Evolutionary conservation across 345 rosid species (phyloP), one percentile per base, ranked within the genome.

Genomic region (Eutrema yunnanense): DNA sequence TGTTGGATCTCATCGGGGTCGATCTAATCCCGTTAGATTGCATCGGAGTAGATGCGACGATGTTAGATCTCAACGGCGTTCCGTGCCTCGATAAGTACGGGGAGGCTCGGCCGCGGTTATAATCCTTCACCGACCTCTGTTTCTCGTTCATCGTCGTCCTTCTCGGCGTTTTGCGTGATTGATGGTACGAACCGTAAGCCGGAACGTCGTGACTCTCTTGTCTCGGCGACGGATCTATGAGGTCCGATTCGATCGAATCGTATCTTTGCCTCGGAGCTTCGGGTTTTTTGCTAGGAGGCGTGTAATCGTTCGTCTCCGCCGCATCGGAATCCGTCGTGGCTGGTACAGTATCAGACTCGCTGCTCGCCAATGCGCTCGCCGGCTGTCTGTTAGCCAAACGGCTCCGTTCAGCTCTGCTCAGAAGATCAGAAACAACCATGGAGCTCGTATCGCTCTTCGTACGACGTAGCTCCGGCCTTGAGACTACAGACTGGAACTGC

Each of bases 381-480:
- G 69, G 57, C 8, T 65, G 7, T 66, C 72, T 74, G 11, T 65
- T 69, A 32, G 78, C 78, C 16, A 64, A 26, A 27, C 80, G 77
- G 54, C 71, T 73, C 29, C 76, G 60, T 63, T 48, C 81, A 71
- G 55, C 71, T 75, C 66, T 68, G 4, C 50, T 72, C 19, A 29
- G 9, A 44, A 69, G 73, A 43, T 79, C 78, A 0, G 81, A 62
- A 13, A 70, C 84, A 9, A 80, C 62, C 78, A 86, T 73, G 2
- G 96, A 91, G 46, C 96, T 92, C 1, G 90, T 11, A 64, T 94
- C 96, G 51, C 99, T 94, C 76, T 83, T 94, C 0, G 84, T 86
- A 0, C 96, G 90, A 41, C 99, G 80, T 0, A 92, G 81, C 32
- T 86, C 84, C 0, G 96, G 90, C 60, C 72, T 85, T 8, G 80